Evolutionary conservation across 169 alveolate genomes (phyloP).

Genomic region (Babesia caballi): DNA sequence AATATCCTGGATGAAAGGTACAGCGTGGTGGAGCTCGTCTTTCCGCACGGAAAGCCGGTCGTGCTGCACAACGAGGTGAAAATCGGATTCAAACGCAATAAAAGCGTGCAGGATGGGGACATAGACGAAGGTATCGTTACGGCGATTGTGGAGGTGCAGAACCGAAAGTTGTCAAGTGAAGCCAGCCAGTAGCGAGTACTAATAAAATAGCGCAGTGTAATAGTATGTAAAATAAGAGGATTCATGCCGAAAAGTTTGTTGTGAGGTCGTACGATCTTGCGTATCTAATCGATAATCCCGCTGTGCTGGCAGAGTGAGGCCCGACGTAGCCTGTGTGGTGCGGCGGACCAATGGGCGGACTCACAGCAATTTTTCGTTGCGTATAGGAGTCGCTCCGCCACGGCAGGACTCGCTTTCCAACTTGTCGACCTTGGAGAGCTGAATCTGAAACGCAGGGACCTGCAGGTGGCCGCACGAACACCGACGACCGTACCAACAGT

Average conservation of each 20-base stretch:
- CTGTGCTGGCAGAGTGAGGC: too few species aligned
- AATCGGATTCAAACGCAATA: neutral
- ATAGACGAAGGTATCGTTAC: constrained; percentile 1
- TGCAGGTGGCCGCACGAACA: constrained; percentile 67
- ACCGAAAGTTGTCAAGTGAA: too few species aligned
- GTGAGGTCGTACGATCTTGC: too few species aligned
- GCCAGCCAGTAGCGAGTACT: too few species aligned
- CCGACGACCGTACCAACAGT: constrained; percentile 62
- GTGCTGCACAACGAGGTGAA: neutral
- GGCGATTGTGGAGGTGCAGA: too few species aligned
- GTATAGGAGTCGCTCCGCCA: constrained; percentile 13
- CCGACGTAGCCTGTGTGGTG: neutral
- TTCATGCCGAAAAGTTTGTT: too few species aligned
- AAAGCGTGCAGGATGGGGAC: neutral
- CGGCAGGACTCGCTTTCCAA: constrained; percentile 10
- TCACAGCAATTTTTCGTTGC: constrained; percentile 8
- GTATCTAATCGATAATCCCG: neutral
- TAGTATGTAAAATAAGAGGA: too few species aligned
- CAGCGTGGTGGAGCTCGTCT: constrained; percentile 3
- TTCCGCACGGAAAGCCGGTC: neutral
- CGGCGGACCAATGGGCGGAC: neutral
- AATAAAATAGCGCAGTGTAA: too few species aligned
- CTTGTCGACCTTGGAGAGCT: constrained; percentile 59
- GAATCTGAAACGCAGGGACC: constrained; percentile 66
- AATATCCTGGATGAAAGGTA: constrained; percentile 21